Evolutionary conservation across 2,329 filamentous ascomycete genomes (phyloP).

Genomic region (Endothia cerciana): DNA sequence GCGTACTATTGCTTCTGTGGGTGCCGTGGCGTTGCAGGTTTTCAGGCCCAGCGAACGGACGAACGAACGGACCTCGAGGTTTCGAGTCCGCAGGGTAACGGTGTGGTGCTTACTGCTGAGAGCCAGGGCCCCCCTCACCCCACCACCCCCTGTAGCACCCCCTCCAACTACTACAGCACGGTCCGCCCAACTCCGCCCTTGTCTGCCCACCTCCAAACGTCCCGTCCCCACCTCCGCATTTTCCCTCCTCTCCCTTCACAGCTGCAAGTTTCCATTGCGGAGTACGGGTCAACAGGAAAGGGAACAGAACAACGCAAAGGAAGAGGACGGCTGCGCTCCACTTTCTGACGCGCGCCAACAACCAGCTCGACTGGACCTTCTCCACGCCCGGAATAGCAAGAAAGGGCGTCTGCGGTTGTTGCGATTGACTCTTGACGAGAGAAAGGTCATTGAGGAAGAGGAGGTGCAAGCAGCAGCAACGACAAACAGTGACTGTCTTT

Average conservation of each 20-base stretch:
- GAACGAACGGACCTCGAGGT: too few relatives aligned
- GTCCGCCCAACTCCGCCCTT: neutral
- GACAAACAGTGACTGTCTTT: neutral
- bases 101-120: neutral
- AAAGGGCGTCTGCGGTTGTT: neutral
- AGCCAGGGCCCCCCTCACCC: neutral
- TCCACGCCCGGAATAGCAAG: slow-evolving; percentile 8
- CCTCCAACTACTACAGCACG: too few relatives aligned
- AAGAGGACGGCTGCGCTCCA: slow-evolving; percentile 17
- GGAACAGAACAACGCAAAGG: slow-evolving; percentile 11
- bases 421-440: neutral
- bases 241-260: slow-evolving; percentile 13
- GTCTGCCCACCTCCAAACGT: slow-evolving; percentile 12
- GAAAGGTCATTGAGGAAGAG: neutral
- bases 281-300: slow-evolving; percentile 8
- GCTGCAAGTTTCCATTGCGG: slow-evolving; percentile 18
- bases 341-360: slow-evolving; percentile 8
- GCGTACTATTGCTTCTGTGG: too few relatives aligned
- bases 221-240: slow-evolving; percentile 28
- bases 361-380: neutral
- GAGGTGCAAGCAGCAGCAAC: neutral
- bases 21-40: too few relatives aligned
- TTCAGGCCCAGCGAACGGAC: neutral
- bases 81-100: neutral
- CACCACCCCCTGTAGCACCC: too few relatives aligned